Evolutionary conservation across 2,329 filamentous ascomycete genomes (phyloP), one percentile per base, ranked within the genome.

Genomic region (Fusarium sp.): DNA sequence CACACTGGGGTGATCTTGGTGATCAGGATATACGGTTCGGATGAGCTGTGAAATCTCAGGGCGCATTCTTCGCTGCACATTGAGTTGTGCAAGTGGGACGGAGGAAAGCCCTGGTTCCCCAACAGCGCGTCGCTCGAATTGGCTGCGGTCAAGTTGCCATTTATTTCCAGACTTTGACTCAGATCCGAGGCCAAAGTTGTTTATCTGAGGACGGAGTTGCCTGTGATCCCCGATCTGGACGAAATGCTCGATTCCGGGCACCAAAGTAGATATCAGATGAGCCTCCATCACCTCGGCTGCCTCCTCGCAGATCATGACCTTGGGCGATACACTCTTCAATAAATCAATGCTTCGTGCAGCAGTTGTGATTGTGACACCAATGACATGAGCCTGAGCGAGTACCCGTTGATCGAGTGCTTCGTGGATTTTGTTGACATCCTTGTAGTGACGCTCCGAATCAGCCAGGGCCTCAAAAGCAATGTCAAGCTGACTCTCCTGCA

Each of bases 41-140:
- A 93, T 80, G 0, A 93, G 82, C 3, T 77, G 75, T 0, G 91
- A 84, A 11, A 93, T 90, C 0, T 81, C 82, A 0, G 90, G 91
- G 52, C 86, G 83, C 90, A 93, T 93, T 13, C 90, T 83, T 14
- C 89, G 80, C 73, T 93, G 90, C 0, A 84, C 85, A 13, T 88
- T 80, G 4, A 92, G 79, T 4, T 76, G 74, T 7, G 76, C 77
- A 8, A 80, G 75, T 0, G 79, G 77, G 1, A 26, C 1, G 78
- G 68, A 43, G 1, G 68, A 31, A 14, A 74, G 58, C 1, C 68
- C 77, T 0, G 69, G 68, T 24, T 72, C 68, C 0, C 73, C 74
- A 1, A 68, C 54, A 1, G 74, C 79, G 6, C 87, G 74, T 28
- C 64, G 1, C 4, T 68, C 65, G 3, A 69, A 69, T 17, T 65